These are phyloP conservation scores for Podila epicladia DNA, from an alignment of 192 early-diverging fungal species.

Conservation along the genomic window DNA sequence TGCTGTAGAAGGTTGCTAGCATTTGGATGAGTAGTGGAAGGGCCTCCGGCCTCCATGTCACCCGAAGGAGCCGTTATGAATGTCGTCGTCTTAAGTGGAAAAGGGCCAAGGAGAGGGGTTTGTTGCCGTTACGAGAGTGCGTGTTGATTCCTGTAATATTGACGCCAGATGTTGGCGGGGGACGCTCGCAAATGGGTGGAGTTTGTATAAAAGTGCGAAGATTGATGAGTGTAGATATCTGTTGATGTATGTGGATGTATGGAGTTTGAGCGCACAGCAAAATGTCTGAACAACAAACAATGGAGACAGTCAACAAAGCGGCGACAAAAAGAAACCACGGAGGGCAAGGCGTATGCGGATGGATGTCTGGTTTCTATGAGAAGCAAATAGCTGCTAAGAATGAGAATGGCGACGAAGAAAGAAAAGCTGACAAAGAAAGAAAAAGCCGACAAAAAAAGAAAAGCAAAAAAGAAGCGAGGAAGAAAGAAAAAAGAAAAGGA, in stretches of 20 bases:
- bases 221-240: no score
- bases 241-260: no score
- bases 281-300: background rate
- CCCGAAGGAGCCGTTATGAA: background rate
- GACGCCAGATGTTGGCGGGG: background rate
- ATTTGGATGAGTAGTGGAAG: background rate
- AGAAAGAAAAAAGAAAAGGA: background rate
- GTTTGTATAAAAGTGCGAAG: no score
- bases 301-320: background rate
- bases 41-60: conserved; percentile 2
- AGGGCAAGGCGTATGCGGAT: background rate
- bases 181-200: background rate
- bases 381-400: no score
- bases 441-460: background rate
- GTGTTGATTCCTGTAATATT: background rate
- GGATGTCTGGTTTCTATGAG: no score
- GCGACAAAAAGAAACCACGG: background rate
- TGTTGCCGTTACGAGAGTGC: background rate
- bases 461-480: background rate
- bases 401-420: background rate
- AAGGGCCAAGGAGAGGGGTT: background rate
- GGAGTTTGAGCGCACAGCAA: no score
- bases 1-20: background rate
- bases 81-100: background rate
- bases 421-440: conserved; percentile 6